Evolutionary conservation across 2,329 filamentous ascomycete genomes (phyloP).

Genomic region (Aspergillus piperis): DNA sequence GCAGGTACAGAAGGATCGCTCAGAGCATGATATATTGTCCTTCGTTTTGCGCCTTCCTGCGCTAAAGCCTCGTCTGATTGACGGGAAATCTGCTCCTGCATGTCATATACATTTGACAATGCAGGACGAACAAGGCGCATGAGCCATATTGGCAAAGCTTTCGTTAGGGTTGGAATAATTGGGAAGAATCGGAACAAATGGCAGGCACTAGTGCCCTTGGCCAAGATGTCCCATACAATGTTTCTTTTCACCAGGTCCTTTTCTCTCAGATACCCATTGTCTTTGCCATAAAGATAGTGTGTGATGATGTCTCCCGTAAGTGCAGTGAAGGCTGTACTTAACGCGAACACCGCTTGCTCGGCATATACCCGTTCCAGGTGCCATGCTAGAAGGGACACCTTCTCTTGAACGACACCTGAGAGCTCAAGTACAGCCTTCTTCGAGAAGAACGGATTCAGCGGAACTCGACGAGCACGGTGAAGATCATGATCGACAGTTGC

Average conservation of each 20-base stretch:
- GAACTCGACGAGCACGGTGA: constrained; percentile 40
- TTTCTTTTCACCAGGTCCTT: neutral
- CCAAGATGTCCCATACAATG: neutral
- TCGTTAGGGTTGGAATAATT: neutral
- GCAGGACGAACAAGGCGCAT: neutral
- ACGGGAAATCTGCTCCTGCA: neutral
- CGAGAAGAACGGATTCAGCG: constrained; percentile 49
- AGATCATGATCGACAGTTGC: constrained; percentile 41
- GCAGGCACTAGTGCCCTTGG: neutral
- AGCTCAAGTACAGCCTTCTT: neutral
- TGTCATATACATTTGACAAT: neutral
- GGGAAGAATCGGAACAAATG: constrained; percentile 7
- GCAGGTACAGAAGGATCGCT: constrained; percentile 4
- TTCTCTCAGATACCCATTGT: neutral
- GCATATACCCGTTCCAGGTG: neutral
- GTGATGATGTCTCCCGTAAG: constrained; percentile 14
- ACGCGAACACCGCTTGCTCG: neutral
- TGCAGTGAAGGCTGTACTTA: neutral
- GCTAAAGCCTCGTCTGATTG: neutral
- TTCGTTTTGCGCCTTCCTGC: neutral
- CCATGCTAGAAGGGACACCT: neutral
- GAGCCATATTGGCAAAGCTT: neutral
- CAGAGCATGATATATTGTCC: neutral
- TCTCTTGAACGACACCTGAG: neutral
- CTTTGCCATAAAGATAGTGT: constrained; percentile 6